Conservation (phyloP, 805 yeast genomes). For the Ogataea sp. region DNA sequence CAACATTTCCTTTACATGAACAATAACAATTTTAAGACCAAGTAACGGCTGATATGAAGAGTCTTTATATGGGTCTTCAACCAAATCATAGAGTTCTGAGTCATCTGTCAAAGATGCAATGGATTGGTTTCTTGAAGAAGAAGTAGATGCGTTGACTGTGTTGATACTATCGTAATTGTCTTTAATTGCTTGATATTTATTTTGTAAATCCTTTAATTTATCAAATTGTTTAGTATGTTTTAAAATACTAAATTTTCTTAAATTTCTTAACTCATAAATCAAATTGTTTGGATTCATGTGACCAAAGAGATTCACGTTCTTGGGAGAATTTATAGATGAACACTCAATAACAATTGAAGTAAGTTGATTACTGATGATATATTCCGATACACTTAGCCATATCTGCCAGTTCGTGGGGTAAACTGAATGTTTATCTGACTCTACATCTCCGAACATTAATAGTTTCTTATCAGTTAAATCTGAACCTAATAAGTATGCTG, state of each 20-base stretch:
- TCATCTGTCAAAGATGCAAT: background rate
- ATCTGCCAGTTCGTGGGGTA: constrained; percentile 30
- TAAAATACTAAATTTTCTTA: constrained; percentile 17
- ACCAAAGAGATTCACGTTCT: constrained; percentile 55
- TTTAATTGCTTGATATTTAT: background rate
- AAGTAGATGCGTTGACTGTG: background rate
- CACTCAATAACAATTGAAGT: constrained; percentile 70
- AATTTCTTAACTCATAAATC: constrained; percentile 41
- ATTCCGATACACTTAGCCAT: constrained; percentile 50
- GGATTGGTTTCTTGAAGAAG: background rate
- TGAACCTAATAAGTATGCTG: constrained; percentile 50
- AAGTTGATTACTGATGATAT: constrained; percentile 32
- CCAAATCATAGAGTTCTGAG: background rate
- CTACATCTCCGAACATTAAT: constrained; percentile 79
- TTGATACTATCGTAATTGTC: background rate
- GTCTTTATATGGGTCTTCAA: constrained; percentile 8
- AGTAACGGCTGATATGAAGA: constrained; percentile 25
- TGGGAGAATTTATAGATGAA: constrained; percentile 43
- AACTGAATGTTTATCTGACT: constrained; percentile 48
- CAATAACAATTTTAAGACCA: constrained; percentile 39
- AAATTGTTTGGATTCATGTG: constrained; percentile 68
- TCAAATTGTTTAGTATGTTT: background rate
- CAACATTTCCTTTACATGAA: constrained; percentile 40
- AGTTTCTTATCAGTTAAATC: constrained; percentile 26
- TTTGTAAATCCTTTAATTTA: constrained; percentile 3